Conservation (phyloP, 768 basidiomycete species). For the Lentinus brumalis region DNA sequence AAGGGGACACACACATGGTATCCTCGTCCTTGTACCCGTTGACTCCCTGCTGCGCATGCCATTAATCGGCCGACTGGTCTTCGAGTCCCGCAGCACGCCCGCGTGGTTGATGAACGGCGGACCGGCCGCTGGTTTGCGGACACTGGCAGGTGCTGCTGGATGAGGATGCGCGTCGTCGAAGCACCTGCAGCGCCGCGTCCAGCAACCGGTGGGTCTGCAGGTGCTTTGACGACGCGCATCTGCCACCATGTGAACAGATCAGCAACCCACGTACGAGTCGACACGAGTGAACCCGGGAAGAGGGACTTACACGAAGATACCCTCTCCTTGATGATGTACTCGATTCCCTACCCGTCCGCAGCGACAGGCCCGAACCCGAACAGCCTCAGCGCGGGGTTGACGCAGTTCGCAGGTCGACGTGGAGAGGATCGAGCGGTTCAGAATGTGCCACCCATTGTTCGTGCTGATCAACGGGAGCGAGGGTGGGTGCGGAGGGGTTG, state of each 20-base stretch:
- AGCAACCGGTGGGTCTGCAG: conserved; percentile 90
- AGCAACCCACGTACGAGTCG: neutral
- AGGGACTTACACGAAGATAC: conserved; percentile 72
- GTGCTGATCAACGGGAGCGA: conserved; percentile 84
- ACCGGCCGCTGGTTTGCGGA: conserved; percentile 83
- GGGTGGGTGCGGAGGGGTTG: conserved; percentile 91
- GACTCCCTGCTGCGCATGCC: conserved; percentile 37
- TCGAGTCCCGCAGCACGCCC: conserved; percentile 72
- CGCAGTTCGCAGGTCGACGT: conserved; percentile 81
- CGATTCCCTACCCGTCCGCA: conserved; percentile 93
- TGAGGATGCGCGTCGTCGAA: conserved; percentile 74
- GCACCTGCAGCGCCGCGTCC: conserved; percentile 79
- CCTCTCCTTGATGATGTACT: conserved; percentile 99
- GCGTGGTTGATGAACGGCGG: conserved; percentile 76
- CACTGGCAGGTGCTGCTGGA: conserved; percentile 62
- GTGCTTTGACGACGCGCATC: conserved; percentile 93
- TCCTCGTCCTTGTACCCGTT: conserved; percentile 39
- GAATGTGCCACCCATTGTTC: conserved; percentile 80
- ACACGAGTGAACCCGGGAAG: neutral
- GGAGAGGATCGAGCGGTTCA: conserved; percentile 89
- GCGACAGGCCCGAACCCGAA: conserved; percentile 97
- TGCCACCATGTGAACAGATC: conserved; percentile 27
- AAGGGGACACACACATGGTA: conserved; percentile 56
- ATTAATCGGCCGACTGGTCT: conserved; percentile 72
- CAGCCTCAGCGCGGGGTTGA: conserved; percentile 88